Percentiles rank a stretch among this genome's conserved stretches.
Conservation (phyloP, 257 asterid species). For the Linderniella brevidens region DNA sequence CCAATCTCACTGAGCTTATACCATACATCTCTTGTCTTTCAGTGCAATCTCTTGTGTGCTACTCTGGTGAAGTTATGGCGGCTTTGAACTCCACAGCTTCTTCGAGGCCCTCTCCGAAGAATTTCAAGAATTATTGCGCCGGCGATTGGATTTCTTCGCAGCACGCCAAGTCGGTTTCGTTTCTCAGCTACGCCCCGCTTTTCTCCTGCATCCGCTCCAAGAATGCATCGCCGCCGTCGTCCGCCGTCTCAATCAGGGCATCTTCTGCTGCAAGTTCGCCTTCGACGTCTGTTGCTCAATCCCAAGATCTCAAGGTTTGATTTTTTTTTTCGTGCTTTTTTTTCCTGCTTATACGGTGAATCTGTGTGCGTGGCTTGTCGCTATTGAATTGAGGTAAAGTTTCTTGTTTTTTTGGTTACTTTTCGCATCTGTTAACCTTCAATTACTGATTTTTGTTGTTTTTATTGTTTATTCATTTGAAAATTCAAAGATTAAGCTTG, state of each 20-base stretch:
- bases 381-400: conserved; percentile 6
- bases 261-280: conserved; percentile 35
- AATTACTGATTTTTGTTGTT: background rate
- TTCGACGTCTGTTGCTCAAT: conserved; percentile 35
- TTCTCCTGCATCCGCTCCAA: conserved; percentile 4
- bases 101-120: too few species aligned
- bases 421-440: too few species aligned
- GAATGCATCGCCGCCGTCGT: conserved; percentile 9
- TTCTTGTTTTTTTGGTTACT: background rate
- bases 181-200: too few species aligned
- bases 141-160: too few species aligned
- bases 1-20: too few species aligned
- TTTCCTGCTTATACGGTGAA: background rate
- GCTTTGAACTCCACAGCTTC: too few species aligned
- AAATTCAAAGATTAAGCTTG: conserved; percentile 33
- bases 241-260: conserved; percentile 21
- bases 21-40: too few species aligned
- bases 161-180: too few species aligned
- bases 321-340: too few species aligned
- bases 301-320: conserved; percentile 49
- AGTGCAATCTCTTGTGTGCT: too few species aligned
- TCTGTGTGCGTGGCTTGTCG: background rate
- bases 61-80: too few species aligned
- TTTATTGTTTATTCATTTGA: background rate
- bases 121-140: too few species aligned